Evolutionary conservation across 805 yeast genomes (phyloP).

Genomic region (Lipomyces anomalus): DNA sequence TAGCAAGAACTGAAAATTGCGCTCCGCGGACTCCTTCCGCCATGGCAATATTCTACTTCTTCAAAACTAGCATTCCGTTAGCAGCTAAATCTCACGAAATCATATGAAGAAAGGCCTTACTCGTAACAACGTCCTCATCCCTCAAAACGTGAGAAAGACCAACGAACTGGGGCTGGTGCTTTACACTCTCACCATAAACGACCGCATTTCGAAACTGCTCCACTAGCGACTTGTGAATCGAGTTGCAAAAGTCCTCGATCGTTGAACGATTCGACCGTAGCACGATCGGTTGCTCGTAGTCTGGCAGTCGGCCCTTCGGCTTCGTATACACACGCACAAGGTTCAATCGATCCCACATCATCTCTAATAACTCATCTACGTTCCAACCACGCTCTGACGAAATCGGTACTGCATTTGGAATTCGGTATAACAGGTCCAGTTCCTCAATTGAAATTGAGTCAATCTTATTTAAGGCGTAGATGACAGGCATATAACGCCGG

Average conservation of each 20-base stretch:
- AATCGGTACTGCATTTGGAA: slow-evolving; percentile 96
- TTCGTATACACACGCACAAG: slow-evolving; percentile 94
- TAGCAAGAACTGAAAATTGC: no score
- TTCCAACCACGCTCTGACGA: slow-evolving; percentile 97
- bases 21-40: background rate
- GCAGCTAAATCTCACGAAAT: no score
- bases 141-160: slow-evolving; percentile 77
- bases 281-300: slow-evolving; percentile 91
- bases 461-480: slow-evolving; percentile 90
- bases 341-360: slow-evolving; percentile 91
- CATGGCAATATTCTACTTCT: background rate
- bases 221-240: slow-evolving; percentile 89
- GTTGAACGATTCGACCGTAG: slow-evolving; percentile 73
- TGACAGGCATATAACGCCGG: slow-evolving; percentile 91
- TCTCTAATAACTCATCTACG: slow-evolving; percentile 84
- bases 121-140: slow-evolving; percentile 95
- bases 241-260: slow-evolving; percentile 93
- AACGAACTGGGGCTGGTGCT: slow-evolving; percentile 96
- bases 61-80: background rate
- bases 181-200: slow-evolving; percentile 89
- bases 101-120: slow-evolving; percentile 1
- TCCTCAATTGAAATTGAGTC: slow-evolving; percentile 94
- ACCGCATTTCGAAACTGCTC: slow-evolving; percentile 90
- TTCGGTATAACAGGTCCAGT: slow-evolving; percentile 79
- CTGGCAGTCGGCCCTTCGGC: slow-evolving; percentile 92